Conservation (phyloP, 2,329 filamentous ascomycete genomes). For the Phyllosticta capitalensis region DNA sequence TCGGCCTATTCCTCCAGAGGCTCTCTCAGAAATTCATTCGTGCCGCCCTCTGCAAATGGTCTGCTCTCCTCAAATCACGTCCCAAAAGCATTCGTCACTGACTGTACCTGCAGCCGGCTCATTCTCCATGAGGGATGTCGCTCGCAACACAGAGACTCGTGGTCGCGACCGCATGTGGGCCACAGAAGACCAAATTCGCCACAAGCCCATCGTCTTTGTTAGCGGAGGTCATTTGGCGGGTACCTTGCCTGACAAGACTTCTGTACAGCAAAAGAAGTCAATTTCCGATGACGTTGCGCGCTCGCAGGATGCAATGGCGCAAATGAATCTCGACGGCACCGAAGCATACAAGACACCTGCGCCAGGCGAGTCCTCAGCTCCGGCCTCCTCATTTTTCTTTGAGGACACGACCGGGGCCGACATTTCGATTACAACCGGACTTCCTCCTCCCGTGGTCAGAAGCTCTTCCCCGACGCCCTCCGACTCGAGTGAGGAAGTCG, state of each 20-base stretch:
- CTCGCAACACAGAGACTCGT: constrained; percentile 46
- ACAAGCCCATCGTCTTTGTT: constrained; percentile 50
- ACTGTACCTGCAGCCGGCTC: background rate
- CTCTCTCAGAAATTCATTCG: background rate
- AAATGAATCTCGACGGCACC: constrained; percentile 16
- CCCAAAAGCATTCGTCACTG: background rate
- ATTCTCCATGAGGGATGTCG: constrained; percentile 48
- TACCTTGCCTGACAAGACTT: constrained; percentile 9
- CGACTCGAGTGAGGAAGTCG: constrained; percentile 63
- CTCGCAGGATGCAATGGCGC: constrained; percentile 19
- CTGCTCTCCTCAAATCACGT: background rate
- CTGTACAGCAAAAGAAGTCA: constrained; percentile 13
- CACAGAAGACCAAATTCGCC: constrained; percentile 42
- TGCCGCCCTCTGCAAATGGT: background rate
- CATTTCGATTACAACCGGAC: background rate
- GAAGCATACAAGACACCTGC: background rate
- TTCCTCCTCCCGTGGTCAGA: constrained; percentile 20
- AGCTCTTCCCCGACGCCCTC: constrained; percentile 35
- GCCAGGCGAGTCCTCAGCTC: background rate
- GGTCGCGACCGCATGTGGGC: constrained; percentile 36
- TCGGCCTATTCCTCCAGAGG: background rate
- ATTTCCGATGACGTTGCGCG: constrained; percentile 10
- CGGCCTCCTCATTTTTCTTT: constrained; percentile 1
- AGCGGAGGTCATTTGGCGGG: constrained; percentile 42
- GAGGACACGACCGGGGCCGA: constrained; percentile 7